Base-by-base conservation (phyloP, 1,284 basidiomycete species). In the Microbotryum intermedium region DNA sequence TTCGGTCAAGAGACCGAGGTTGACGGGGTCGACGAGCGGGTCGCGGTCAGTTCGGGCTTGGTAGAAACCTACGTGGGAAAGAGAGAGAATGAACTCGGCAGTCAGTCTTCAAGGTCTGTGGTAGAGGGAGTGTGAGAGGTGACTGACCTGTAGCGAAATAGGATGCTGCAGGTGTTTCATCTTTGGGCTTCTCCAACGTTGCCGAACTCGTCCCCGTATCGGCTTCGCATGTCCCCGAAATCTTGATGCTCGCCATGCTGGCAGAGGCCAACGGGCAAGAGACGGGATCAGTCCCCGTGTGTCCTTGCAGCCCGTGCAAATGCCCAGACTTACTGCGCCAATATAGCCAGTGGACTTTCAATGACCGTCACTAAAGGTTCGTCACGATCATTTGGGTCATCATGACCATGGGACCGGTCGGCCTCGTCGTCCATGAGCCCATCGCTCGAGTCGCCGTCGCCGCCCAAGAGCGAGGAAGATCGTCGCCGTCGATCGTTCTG, bases 291-390 rank as follows among this genome's bases (percentile, higher is more conserved):
- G 21, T 28, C 16, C 18, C 9, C 26, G 6, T 30, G 29, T 25
- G n/a, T n/a, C n/a, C n/a, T n/a, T n/a, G n/a, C n/a, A 25, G 25
- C 26, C 8, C 30, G 50, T 25, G n/a, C n/a, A 48, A 1, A 13
- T 48, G 26, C n/a, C 20, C 21, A 20, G 21, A 26, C 50, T 23
- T 9, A 29, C 50, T 63, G 59, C 9, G 60, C 63, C 10, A 66
- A 23, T 6, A 66, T 47, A 2, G 64, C 64, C n/a, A 66, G 49
- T 0, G 64, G 64, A 13, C 28, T 51, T 54, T 66, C 64, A 50
- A 66, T 62, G 4, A 66, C 59, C 46, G 45, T 53, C 46, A 60
- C 59, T n/a, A 66, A 39, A 7, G n/a, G 43, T 21, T 23, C n/a
- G 1, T 53, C 52, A 16, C 26, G 13, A n/a, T 28, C 47, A 20